Evolutionary conservation across 176 grass and related monocot species (phyloP).

Genomic region (Oryza coarctata): DNA sequence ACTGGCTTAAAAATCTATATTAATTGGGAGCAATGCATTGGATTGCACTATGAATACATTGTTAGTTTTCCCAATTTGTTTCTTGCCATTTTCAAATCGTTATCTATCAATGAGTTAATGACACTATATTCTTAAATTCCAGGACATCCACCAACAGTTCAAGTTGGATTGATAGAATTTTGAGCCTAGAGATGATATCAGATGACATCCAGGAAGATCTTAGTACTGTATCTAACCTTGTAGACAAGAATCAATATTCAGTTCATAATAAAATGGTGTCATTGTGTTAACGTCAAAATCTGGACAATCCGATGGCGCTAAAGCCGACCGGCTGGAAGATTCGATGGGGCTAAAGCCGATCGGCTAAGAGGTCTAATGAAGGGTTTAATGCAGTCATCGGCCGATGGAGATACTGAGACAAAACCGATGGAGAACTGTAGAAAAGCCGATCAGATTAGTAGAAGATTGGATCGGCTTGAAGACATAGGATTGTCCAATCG

Average conservation of each 20-base stretch:
- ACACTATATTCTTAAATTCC: constrained; percentile 16
- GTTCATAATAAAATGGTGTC: constrained; percentile 45
- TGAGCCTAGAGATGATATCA: constrained; percentile 76
- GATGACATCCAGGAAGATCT: constrained; percentile 77
- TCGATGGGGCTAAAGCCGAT: no score
- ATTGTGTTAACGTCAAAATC: no score
- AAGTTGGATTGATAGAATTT: constrained; percentile 79
- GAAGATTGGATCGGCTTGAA: no score
- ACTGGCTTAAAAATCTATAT: not conserved
- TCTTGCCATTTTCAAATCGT: not conserved
- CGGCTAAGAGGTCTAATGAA: no score
- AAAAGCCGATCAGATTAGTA: no score
- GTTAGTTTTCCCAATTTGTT: not conserved
- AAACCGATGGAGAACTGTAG: no score
- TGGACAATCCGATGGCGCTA: no score
- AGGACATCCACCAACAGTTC: constrained; percentile 84
- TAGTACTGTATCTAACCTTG: constrained; percentile 50
- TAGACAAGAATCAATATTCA: constrained; percentile 52
- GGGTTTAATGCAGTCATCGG: no score
- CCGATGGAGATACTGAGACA: no score
- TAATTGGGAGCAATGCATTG: not conserved
- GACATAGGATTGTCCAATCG: no score
- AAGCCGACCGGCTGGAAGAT: no score
- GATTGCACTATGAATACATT: not conserved
- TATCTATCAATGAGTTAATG: not conserved